Evolutionary conservation across 257 asterid genomes (phyloP).

Genomic region (Catharanthus roseus): DNA sequence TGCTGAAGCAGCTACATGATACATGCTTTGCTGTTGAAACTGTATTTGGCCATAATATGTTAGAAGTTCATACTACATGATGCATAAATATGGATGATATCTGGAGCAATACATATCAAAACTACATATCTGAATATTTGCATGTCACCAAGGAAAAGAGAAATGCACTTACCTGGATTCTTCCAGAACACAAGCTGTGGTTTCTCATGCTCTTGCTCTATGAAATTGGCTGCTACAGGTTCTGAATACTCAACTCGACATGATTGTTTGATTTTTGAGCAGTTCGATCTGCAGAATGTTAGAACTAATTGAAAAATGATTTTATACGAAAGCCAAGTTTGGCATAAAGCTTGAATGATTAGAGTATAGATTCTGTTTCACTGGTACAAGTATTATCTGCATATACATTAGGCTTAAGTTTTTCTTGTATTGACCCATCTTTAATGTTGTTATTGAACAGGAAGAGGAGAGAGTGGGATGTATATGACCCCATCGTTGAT

Average conservation of each 20-base stretch:
- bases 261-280: neutral
- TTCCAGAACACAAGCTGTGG: neutral
- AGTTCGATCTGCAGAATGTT: too few relatives aligned
- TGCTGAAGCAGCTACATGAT: too few relatives aligned
- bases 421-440: neutral
- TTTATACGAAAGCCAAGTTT: neutral
- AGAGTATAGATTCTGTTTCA: neutral
- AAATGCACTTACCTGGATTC: neutral
- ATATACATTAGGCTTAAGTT: neutral
- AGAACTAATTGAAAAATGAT: too few relatives aligned
- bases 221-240: too few relatives aligned
- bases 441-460: conserved; percentile 25
- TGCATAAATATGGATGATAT: neutral
- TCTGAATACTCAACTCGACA: neutral
- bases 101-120: neutral
- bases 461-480: conserved; percentile 87
- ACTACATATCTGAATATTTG: neutral
- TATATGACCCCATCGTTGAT: conserved; percentile 74
- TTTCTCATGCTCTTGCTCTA: too few relatives aligned
- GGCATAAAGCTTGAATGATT: neutral
- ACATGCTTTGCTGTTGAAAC: neutral
- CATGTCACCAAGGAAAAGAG: neutral
- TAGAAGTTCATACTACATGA: neutral
- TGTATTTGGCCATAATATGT: neutral
- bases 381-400: too few relatives aligned